These are phyloP conservation scores for Eleusine coracana DNA, from an alignment of 176 grass and related monocot species.

Conservation along the genomic window DNA sequence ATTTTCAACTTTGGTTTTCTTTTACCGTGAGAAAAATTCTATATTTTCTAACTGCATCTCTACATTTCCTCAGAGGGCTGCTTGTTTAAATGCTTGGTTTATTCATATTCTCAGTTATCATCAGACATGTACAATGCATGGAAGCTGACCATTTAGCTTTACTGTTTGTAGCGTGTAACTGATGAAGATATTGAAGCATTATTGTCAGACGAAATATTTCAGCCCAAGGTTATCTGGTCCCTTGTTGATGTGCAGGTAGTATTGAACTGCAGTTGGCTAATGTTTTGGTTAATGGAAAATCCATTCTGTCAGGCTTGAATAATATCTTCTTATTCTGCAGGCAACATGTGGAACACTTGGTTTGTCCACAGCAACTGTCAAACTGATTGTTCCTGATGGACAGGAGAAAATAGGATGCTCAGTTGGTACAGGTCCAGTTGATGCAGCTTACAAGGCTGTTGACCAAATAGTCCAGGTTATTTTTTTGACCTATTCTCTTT, in stretches of 20 bases:
- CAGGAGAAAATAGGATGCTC: slow-evolving; percentile 81
- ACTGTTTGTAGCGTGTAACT: slow-evolving; percentile 64
- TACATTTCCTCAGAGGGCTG: slow-evolving; percentile 6
- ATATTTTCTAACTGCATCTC: neutral
- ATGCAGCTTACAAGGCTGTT: slow-evolving; percentile 98
- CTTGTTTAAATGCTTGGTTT: neutral
- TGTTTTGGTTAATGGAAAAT: neutral
- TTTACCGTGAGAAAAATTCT: neutral
- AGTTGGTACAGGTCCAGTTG: slow-evolving; percentile 84
- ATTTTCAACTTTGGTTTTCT: slow-evolving; percentile 1
- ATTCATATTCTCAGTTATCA: neutral
- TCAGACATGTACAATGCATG: neutral
- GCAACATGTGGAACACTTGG: slow-evolving; percentile 95
- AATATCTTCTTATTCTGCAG: slow-evolving; percentile 27
- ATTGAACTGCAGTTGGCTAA: neutral
- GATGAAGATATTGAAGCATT: slow-evolving; percentile 95
- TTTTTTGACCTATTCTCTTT: slow-evolving; percentile 5
- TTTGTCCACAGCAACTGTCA: slow-evolving; percentile 88
- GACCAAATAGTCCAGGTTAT: slow-evolving; percentile 87
- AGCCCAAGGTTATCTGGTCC: slow-evolving; percentile 91
- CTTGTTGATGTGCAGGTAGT: slow-evolving; percentile 85
- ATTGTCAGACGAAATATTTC: slow-evolving; percentile 94
- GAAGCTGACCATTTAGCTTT: slow-evolving; percentile 27
- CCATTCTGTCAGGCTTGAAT: neutral
- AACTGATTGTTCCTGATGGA: slow-evolving; percentile 75